Evolutionary conservation across 2,329 filamentous ascomycete genomes (phyloP), one percentile per base, ranked within the genome.

Genomic region (Talaromyces sp.): DNA sequence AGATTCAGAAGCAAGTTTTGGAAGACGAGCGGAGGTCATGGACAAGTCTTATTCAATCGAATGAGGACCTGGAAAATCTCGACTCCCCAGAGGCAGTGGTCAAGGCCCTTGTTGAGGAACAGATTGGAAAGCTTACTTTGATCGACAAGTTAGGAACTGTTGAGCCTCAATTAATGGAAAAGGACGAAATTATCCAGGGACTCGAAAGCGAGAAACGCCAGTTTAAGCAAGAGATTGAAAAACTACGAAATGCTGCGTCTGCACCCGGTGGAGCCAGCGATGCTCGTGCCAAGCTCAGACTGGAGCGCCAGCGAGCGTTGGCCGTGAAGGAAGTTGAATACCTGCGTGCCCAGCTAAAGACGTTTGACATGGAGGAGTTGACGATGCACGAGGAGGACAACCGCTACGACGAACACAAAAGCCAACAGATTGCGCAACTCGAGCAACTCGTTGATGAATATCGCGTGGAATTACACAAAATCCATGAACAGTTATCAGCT

Each of bases 321-420:
- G 92, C 93, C 0, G 83, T 92, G 28, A 97, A 97, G 72, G 96
- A 99, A 73, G 91, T 95, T 0, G 93, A 97, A 67, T 96, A 96
- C 72, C 83, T 99, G 6, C 90, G 95, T 27, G 94, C 92, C 0
- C 95, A 99, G 75, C 83, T 98, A 60, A 93, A 93, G 76, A 89
- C 90, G 0, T 89, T 96, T 63, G 91, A 98, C 69, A 85, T 87
- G 0, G 95, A 99, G 75, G 93, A 98, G 69, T 86, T 87, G 59
- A 93, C 93, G 0, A 90, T 97, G 78, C 87, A 94, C 53, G 69
- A 70, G 60, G 87, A 91, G 0, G 90, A 92, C 36, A 87, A 85
- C 36, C 75, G 74, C 51, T 89, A 90, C 59, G 91, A 99, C 69
- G 85, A 89, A 66, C 83, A 87, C 23, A 94, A 92, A 65, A 80